phyloP scores from a whole-genome alignment of 1,284 basidiomycete species.

The Ganoderma boninense region DNA sequence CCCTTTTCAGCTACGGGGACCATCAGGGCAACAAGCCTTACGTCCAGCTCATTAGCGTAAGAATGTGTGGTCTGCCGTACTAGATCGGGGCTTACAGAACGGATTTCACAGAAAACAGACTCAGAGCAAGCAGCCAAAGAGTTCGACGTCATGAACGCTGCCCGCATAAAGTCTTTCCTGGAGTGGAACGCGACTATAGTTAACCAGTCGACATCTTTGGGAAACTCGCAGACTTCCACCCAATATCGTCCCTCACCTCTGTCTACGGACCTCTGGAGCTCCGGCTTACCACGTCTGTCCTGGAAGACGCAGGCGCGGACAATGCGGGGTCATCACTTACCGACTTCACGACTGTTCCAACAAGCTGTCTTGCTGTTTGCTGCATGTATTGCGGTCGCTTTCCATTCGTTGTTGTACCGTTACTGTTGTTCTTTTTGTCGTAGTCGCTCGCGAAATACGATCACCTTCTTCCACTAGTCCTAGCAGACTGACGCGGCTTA shows the following conservation, averaged over 20 bases:
- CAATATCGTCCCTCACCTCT: not conserved
- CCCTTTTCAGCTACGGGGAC: slow-evolving; percentile 12
- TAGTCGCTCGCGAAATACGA: not conserved
- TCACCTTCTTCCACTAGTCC: not conserved
- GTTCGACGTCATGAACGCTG: not conserved
- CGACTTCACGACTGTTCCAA: not conserved
- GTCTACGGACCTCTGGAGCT: not conserved
- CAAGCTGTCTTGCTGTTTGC: not conserved
- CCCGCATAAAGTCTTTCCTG: not conserved
- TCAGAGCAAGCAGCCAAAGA: not conserved
- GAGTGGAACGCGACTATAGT: not conserved
- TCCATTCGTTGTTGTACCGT: not conserved
- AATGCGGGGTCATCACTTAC: not conserved
- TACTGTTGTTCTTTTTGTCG: not conserved
- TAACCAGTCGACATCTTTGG: not conserved
- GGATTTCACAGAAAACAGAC: not conserved
- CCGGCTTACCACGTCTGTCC: not conserved
- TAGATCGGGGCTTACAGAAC: not conserved
- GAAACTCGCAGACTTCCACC: not conserved
- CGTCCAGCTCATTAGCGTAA: slow-evolving; percentile 17
- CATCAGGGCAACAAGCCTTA: not conserved
- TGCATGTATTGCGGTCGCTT: not conserved
- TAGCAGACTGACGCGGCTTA: not conserved
- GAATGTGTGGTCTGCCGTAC: not conserved
- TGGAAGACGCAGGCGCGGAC: not conserved